These are phyloP conservation scores for Pseudognaphalium luteoalbum DNA, from an alignment of 129 eudicot species.

Conservation along the genomic window DNA sequence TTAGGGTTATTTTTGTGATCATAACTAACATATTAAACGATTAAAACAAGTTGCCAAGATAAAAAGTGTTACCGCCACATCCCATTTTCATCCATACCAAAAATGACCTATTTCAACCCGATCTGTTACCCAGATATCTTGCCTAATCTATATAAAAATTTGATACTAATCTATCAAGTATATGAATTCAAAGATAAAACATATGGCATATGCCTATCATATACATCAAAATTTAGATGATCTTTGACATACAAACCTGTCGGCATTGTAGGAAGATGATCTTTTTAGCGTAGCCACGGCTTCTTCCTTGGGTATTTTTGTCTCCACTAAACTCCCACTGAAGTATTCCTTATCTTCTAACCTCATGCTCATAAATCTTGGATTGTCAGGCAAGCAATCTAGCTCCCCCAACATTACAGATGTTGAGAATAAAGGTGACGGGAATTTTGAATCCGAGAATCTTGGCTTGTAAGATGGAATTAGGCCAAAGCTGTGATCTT, in stretches of 20 bases:
- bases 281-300: slow-evolving; percentile 60
- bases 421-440: slow-evolving; percentile 79
- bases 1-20: not conserved
- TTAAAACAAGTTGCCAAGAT: not conserved
- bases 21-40: not conserved
- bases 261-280: slow-evolving; percentile 82
- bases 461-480: slow-evolving; percentile 81
- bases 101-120: not conserved
- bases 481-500: slow-evolving; percentile 85
- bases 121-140: not conserved
- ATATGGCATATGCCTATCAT: not conserved
- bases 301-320: slow-evolving; percentile 55
- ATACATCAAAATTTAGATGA: not conserved
- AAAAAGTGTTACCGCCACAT: too few species aligned
- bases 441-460: slow-evolving; percentile 70
- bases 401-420: slow-evolving; percentile 78
- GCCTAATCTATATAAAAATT: not conserved
- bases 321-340: slow-evolving; percentile 88
- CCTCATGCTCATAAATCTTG: slow-evolving; percentile 65
- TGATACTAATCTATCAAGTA: slow-evolving; percentile 5
- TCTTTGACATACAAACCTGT: slow-evolving; percentile 48
- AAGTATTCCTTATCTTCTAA: slow-evolving; percentile 92
- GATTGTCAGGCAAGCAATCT: slow-evolving; percentile 73
- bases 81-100: not conserved
- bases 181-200: not conserved